Percentiles rank a stretch among this genome's conserved stretches.
phyloP scores from a whole-genome alignment of 768 basidiomycete genomes.

The Tylopilus sp. region DNA sequence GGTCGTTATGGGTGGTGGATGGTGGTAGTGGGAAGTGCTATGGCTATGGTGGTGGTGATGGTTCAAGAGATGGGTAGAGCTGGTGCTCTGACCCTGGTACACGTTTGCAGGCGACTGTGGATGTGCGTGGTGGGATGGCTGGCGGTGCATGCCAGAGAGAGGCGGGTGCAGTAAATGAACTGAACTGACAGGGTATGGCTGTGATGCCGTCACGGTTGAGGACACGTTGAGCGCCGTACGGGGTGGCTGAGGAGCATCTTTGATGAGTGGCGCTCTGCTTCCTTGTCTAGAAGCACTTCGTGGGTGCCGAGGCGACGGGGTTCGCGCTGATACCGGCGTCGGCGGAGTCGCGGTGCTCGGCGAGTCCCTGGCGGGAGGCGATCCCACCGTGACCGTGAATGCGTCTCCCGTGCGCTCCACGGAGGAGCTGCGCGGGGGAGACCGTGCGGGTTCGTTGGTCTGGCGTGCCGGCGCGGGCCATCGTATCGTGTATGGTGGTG shows the following conservation, averaged over 20 bases:
- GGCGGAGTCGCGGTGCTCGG: constrained; percentile 4
- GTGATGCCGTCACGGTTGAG: constrained; percentile 14
- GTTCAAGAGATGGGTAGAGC: constrained; percentile 10
- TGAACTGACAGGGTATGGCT: constrained; percentile 8
- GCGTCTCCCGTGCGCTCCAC: constrained; percentile 16
- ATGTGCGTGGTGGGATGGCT: constrained; percentile 15
- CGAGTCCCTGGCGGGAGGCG: constrained; percentile 10
- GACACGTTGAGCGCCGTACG: constrained; percentile 14
- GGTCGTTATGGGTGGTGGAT: neutral
- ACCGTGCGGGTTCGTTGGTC: constrained; percentile 14
- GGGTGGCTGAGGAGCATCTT: constrained; percentile 19
- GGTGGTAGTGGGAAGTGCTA: neutral
- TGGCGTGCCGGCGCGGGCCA: constrained; percentile 27
- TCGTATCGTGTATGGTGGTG: constrained; percentile 22
- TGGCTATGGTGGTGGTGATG: constrained; percentile 7
- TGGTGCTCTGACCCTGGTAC: constrained; percentile 11
- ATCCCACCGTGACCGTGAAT: constrained; percentile 9
- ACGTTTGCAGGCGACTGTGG: neutral
- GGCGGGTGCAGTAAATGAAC: constrained; percentile 2
- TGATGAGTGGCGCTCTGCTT: constrained; percentile 16
- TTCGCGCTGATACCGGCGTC: constrained; percentile 15
- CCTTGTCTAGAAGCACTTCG: constrained; percentile 19
- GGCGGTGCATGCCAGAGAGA: constrained; percentile 12
- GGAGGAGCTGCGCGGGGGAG: constrained; percentile 25
- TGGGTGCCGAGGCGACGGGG: constrained; percentile 17